A percentile compares a stretch with the other conserved stretches of the same genome.
Evolutionary conservation across 768 basidiomycete genomes (phyloP).

Genomic region (Phlebiopsis flavidoalba): DNA sequence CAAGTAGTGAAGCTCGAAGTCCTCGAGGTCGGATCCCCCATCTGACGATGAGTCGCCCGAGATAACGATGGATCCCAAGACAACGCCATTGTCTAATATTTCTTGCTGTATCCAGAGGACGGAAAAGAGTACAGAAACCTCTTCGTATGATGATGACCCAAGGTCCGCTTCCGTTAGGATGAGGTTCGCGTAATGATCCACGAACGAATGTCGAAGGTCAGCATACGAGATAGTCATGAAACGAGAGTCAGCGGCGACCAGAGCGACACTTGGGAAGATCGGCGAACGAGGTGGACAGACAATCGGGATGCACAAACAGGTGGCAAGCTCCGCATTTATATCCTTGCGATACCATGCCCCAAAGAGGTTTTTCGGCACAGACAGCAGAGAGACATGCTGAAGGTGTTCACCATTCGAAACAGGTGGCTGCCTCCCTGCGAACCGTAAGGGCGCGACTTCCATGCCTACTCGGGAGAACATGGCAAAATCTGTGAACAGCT

Average conservation of each 20-base stretch:
- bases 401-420: slow-evolving; percentile 59
- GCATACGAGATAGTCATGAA: slow-evolving; percentile 42
- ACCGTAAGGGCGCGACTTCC: slow-evolving; percentile 16
- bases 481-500: slow-evolving; percentile 60
- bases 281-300: slow-evolving; percentile 28
- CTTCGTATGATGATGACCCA: slow-evolving; percentile 53
- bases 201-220: slow-evolving; percentile 52
- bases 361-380: slow-evolving; percentile 64
- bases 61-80: slow-evolving; percentile 60
- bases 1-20: slow-evolving; percentile 58
- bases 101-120: slow-evolving; percentile 66
- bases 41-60: slow-evolving; percentile 15
- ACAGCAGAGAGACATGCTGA: slow-evolving; percentile 69
- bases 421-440: slow-evolving; percentile 38
- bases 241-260: slow-evolving; percentile 33
- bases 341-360: slow-evolving; percentile 65
- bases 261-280: slow-evolving; percentile 36
- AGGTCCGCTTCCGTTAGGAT: slow-evolving; percentile 42
- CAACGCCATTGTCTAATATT: slow-evolving; percentile 61
- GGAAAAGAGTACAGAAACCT: slow-evolving; percentile 55
- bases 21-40: slow-evolving; percentile 28
- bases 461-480: slow-evolving; percentile 32
- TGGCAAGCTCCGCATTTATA: slow-evolving; percentile 59
- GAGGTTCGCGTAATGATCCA: slow-evolving; percentile 43
- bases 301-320: slow-evolving; percentile 54